These are phyloP conservation scores for Nemania bipapillata DNA, from an alignment of 2,329 filamentous ascomycete species.

Conservation along the genomic window DNA sequence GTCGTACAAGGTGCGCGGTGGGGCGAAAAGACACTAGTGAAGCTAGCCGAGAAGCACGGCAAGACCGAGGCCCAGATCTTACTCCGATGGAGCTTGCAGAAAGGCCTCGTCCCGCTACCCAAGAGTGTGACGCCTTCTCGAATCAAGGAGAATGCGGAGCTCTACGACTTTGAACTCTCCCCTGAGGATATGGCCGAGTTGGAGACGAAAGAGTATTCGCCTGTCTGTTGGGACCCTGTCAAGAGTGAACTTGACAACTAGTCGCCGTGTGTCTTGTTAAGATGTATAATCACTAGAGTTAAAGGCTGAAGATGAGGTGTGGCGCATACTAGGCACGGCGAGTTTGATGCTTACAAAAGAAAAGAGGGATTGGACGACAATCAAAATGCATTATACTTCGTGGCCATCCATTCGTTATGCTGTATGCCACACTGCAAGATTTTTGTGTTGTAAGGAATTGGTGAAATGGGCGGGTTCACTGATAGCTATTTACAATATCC, in stretches of 20 bases:
- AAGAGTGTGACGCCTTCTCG: constrained; percentile 76
- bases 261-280: not conserved
- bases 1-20: constrained; percentile 75
- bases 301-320: not conserved
- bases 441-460: not conserved
- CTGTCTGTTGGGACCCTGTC: constrained; percentile 68
- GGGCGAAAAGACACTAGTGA: constrained; percentile 72
- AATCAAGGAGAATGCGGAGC: constrained; percentile 70
- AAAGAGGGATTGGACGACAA: not conserved
- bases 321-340: not conserved
- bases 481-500: constrained; percentile 47
- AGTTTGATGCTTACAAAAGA: not conserved
- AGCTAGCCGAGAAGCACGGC: constrained; percentile 75
- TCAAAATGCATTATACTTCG: not conserved
- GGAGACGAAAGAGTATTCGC: constrained; percentile 64
- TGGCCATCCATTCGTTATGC: too few relatives aligned
- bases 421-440: not conserved
- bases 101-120: constrained; percentile 76
- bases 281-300: not conserved
- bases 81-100: constrained; percentile 84
- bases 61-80: constrained; percentile 81
- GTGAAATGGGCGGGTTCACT: constrained; percentile 18
- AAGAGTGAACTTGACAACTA: constrained; percentile 58
- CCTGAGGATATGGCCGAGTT: constrained; percentile 64
- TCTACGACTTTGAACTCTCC: constrained; percentile 67